phyloP scores from a whole-genome alignment of 169 alveolate genomes.

The Theileria equi region DNA sequence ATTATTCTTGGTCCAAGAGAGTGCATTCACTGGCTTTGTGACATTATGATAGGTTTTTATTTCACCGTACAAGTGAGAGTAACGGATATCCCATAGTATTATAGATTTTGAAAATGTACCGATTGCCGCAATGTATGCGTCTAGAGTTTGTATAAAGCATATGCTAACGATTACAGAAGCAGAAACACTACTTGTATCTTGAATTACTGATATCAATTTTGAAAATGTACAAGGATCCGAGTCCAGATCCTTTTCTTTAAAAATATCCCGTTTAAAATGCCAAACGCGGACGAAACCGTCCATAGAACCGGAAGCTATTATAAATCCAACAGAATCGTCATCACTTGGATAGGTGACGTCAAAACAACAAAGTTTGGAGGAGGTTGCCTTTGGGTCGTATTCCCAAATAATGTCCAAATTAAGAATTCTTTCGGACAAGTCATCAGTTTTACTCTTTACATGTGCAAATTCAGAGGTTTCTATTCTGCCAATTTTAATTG shows the following conservation, averaged over 20 bases:
- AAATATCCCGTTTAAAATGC: slow-evolving; percentile 15
- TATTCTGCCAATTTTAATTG: neutral
- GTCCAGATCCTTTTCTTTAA: no score
- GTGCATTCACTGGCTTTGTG: slow-evolving; percentile 24
- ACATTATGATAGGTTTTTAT: slow-evolving; percentile 23
- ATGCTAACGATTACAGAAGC: slow-evolving; percentile 1
- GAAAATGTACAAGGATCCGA: no score
- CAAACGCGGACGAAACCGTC: slow-evolving; percentile 40
- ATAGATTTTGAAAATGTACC: slow-evolving; percentile 29
- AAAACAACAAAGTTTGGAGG: neutral
- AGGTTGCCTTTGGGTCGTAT: neutral
- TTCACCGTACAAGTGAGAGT: slow-evolving; percentile 34
- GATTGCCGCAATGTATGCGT: slow-evolving; percentile 31
- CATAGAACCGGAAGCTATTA: slow-evolving; percentile 38
- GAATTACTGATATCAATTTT: neutral
- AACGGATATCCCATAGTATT: slow-evolving; percentile 45
- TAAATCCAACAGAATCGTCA: slow-evolving; percentile 1
- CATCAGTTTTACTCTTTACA: neutral
- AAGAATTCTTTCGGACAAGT: neutral
- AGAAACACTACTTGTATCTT: neutral
- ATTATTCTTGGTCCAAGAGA: slow-evolving; percentile 14
- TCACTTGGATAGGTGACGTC: slow-evolving; percentile 1
- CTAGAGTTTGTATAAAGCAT: slow-evolving; percentile 25
- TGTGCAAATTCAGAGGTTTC: neutral
- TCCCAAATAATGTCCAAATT: neutral